phyloP scores from a whole-genome alignment of 768 basidiomycete species.

The Erythrobasidium yunnanense region DNA sequence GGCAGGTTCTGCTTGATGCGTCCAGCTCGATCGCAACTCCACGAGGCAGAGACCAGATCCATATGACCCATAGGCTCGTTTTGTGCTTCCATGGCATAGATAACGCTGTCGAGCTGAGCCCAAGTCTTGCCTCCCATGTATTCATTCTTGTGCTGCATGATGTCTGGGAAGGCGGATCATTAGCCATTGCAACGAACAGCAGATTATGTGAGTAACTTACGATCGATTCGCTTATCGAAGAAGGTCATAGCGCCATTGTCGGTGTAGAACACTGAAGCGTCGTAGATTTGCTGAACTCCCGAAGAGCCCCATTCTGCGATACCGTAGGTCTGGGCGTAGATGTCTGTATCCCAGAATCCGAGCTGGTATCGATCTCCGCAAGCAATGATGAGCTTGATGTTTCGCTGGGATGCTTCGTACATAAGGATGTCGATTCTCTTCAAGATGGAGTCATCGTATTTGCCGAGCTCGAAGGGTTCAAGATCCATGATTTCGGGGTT shows the following conservation, averaged over 20 bases:
- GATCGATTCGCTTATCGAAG: slow-evolving; percentile 35
- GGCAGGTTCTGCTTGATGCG: slow-evolving; percentile 32
- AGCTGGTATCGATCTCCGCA: slow-evolving; percentile 39
- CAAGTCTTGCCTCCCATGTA: slow-evolving; percentile 33
- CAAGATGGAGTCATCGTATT: slow-evolving; percentile 40
- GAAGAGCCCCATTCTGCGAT: slow-evolving; percentile 31
- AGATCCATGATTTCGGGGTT: slow-evolving; percentile 28
- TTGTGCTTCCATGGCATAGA: slow-evolving; percentile 36
- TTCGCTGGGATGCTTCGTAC: slow-evolving; percentile 32
- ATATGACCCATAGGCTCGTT: slow-evolving; percentile 39
- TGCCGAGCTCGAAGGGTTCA: slow-evolving; percentile 33
- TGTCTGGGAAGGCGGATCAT: slow-evolving; percentile 23
- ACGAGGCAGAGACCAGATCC: slow-evolving; percentile 29
- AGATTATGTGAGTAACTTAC: no score
- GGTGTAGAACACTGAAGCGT: slow-evolving; percentile 37
- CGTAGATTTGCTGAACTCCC: slow-evolving; percentile 33
- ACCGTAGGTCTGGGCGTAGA: slow-evolving; percentile 35
- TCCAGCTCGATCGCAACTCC: slow-evolving; percentile 36
- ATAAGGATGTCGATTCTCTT: slow-evolving; percentile 38
- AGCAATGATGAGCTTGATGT: slow-evolving; percentile 38
- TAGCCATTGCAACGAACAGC: not conserved
- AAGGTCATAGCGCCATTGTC: slow-evolving; percentile 16
- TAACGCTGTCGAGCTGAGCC: slow-evolving; percentile 35
- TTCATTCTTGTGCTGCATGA: slow-evolving; percentile 34
- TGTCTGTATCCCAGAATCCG: slow-evolving; percentile 39